Evolutionary conservation across 139 green algal genomes (phyloP).

Genomic region (Coccomyxa sp.): DNA sequence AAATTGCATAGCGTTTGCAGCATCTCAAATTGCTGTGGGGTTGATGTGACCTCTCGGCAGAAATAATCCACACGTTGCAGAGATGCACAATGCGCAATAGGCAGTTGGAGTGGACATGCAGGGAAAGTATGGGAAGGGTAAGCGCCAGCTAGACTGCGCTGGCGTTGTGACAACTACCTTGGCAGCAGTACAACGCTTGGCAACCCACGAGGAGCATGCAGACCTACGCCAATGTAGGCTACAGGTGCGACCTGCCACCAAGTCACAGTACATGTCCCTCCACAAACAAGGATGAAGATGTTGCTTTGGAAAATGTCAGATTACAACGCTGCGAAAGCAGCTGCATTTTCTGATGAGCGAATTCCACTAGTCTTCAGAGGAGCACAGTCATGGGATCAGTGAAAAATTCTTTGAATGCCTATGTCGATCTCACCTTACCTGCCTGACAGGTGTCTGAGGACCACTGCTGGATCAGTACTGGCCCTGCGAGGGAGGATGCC

Average conservation of each 20-base stretch:
- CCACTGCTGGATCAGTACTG: conserved; percentile 30
- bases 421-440: not conserved
- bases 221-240: conserved; percentile 24
- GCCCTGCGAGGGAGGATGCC: not conserved
- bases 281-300: not conserved
- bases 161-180: conserved; percentile 35
- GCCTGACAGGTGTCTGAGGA: conserved; percentile 32
- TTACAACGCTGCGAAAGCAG: not conserved
- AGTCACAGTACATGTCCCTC: not conserved
- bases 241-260: conserved; percentile 15
- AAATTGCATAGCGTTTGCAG: not conserved
- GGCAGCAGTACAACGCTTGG: conserved; percentile 24
- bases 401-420: too few relatives aligned
- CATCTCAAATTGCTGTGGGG: not conserved
- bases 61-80: not conserved
- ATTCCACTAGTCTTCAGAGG: not conserved
- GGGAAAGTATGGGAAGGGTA: conserved; percentile 6
- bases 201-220: conserved; percentile 11
- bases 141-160: conserved; percentile 42
- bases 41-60: not conserved
- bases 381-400: not conserved
- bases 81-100: not conserved
- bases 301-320: not conserved
- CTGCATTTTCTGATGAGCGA: not conserved
- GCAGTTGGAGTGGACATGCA: conserved; percentile 9